Evolutionary conservation across 257 asterid species (phyloP).

Genomic region (Nicotiana otophora): DNA sequence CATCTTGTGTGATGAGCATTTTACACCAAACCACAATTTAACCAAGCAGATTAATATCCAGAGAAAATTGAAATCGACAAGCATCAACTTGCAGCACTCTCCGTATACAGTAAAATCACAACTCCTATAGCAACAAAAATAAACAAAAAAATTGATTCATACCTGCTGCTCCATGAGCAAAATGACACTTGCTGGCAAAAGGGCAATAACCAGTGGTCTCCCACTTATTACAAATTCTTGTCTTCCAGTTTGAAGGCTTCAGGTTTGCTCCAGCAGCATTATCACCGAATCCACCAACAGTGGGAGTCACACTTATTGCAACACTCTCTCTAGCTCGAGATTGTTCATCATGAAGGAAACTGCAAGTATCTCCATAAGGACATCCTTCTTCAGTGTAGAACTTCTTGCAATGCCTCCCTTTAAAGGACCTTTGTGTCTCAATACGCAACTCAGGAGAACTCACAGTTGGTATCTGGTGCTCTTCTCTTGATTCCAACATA

Average conservation of each 20-base stretch:
- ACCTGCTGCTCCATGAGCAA: slow-evolving; percentile 65
- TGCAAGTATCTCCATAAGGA: slow-evolving; percentile 23
- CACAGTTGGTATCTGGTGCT: slow-evolving; percentile 22
- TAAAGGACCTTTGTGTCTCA: slow-evolving; percentile 20
- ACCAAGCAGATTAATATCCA: neutral
- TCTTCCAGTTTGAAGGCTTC: slow-evolving; percentile 26
- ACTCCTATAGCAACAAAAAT: neutral
- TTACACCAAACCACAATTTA: neutral
- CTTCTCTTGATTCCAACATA: slow-evolving; percentile 19
- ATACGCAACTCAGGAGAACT: slow-evolving; percentile 16
- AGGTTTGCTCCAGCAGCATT: slow-evolving; percentile 11
- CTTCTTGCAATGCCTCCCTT: slow-evolving; percentile 28
- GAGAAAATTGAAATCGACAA: neutral
- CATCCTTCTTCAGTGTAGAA: slow-evolving; percentile 23
- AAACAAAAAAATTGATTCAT: neutral
- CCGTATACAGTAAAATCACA: neutral
- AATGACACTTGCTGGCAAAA: slow-evolving; percentile 58
- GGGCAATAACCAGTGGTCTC: slow-evolving; percentile 66
- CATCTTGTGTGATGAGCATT: neutral
- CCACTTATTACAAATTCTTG: slow-evolving; percentile 56
- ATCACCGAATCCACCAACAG: slow-evolving; percentile 2
- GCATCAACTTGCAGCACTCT: neutral
- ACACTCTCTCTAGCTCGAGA: slow-evolving; percentile 22
- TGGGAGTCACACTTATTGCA: slow-evolving; percentile 24
- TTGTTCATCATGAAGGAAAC: slow-evolving; percentile 23